Evolutionary conservation across 352 stramenopile species (phyloP).

Genomic region (Phytopythium litorale): DNA sequence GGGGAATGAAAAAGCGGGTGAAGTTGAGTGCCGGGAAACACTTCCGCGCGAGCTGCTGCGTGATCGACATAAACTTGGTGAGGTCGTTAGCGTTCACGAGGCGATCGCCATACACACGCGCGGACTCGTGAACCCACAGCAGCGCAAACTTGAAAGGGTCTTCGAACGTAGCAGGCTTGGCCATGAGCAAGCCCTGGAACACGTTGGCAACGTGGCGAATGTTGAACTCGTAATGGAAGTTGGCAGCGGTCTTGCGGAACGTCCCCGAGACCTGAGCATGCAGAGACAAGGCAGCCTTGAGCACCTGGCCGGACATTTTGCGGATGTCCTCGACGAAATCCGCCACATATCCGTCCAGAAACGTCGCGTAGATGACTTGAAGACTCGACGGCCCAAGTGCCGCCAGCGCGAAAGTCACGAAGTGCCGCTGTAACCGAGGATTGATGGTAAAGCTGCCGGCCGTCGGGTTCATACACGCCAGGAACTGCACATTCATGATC

Average conservation of each 20-base stretch:
- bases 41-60: constrained; percentile 91
- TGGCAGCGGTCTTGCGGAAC: constrained; percentile 92
- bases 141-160: constrained; percentile 89
- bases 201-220: constrained; percentile 94
- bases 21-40: constrained; percentile 91
- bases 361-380: constrained; percentile 94
- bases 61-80: constrained; percentile 82
- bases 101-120: constrained; percentile 94
- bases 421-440: constrained; percentile 92
- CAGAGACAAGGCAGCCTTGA: constrained; percentile 86
- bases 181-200: constrained; percentile 93
- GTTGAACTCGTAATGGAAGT: constrained; percentile 98
- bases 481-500: constrained; percentile 92
- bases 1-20: constrained; percentile 81
- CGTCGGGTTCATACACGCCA: constrained; percentile 95
- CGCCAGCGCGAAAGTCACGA: constrained; percentile 93
- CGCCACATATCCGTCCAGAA: constrained; percentile 92
- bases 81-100: constrained; percentile 84
- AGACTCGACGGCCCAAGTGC: constrained; percentile 85
- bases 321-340: constrained; percentile 93
- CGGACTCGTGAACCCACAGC: constrained; percentile 96
- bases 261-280: constrained; percentile 75
- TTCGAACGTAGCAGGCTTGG: constrained; percentile 78
- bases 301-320: constrained; percentile 78
- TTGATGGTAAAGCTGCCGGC: constrained; percentile 93